These are phyloP conservation scores for Termitomyces sp. DNA, from an alignment of 768 basidiomycete genomes.

Conservation along the genomic window DNA sequence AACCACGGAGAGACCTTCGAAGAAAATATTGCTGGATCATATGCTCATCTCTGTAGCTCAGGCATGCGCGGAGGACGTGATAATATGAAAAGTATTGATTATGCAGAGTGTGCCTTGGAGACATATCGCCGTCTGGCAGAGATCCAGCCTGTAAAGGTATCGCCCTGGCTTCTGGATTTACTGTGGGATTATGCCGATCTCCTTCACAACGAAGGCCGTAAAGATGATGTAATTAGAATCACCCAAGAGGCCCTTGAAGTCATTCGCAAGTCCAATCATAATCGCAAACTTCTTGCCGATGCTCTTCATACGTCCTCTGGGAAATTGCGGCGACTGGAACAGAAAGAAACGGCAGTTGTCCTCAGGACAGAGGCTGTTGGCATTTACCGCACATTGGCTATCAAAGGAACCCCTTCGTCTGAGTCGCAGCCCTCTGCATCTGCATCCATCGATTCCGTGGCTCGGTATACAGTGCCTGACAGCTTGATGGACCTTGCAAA, in stretches of 20 bases:
- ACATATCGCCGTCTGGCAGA: conserved; percentile 2
- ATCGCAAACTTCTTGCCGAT: conserved; percentile 7
- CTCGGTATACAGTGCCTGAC: not conserved
- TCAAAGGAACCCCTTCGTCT: not conserved
- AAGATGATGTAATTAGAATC: conserved; percentile 2
- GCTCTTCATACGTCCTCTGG: conserved; percentile 3
- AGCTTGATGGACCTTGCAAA: conserved; percentile 6
- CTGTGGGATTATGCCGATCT: conserved; percentile 9
- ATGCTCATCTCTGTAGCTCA: conserved; percentile 4
- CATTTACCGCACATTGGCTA: conserved; percentile 5
- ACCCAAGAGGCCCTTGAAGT: conserved; percentile 6
- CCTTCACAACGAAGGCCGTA: not conserved
- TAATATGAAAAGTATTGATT: not conserved
- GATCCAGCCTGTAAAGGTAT: conserved; percentile 1
- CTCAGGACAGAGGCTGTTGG: conserved; percentile 8
- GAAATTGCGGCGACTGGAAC: not conserved
- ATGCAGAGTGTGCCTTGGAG: conserved; percentile 3
- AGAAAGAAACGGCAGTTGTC: conserved; percentile 4
- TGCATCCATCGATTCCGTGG: not conserved
- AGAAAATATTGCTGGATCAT: conserved; percentile 5
- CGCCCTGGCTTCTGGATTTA: not conserved
- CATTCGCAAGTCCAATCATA: conserved; percentile 3
- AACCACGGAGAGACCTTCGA: not conserved
- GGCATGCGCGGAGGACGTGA: not conserved
- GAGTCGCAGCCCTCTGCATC: not conserved